These are phyloP conservation scores for Lactarius quietus DNA, from an alignment of 768 basidiomycete genomes.

Conservation along the genomic window DNA sequence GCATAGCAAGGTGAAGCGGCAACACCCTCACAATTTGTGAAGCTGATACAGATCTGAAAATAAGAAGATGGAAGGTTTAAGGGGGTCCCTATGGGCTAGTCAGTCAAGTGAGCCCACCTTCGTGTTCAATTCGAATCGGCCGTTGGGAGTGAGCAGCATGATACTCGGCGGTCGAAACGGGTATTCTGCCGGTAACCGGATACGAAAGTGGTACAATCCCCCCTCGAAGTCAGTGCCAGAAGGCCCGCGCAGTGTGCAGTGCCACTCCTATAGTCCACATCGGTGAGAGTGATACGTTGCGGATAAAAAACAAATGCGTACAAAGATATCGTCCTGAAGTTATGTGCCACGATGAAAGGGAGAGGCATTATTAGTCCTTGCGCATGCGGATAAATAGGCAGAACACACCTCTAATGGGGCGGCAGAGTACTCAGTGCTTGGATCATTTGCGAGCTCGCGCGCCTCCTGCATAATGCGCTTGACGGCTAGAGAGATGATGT, in stretches of 20 bases:
- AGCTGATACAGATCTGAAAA: slow-evolving; percentile 83
- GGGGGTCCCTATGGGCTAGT: neutral
- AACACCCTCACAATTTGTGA: slow-evolving; percentile 70
- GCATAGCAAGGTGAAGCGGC: slow-evolving; percentile 18
- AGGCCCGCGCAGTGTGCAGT: slow-evolving; percentile 93
- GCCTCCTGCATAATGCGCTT: slow-evolving; percentile 99
- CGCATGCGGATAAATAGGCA: neutral
- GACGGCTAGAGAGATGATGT: slow-evolving; percentile 51
- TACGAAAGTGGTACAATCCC: slow-evolving; percentile 94
- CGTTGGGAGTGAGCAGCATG: slow-evolving; percentile 94
- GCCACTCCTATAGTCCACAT: slow-evolving; percentile 68
- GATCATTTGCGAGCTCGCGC: slow-evolving; percentile 79
- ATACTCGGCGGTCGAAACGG: slow-evolving; percentile 96
- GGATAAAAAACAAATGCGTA: slow-evolving; percentile 38
- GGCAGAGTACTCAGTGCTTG: slow-evolving; percentile 83
- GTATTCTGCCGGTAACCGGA: slow-evolving; percentile 88
- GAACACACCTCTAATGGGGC: slow-evolving; percentile 65
- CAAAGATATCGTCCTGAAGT: slow-evolving; percentile 81
- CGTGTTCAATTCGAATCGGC: slow-evolving; percentile 94
- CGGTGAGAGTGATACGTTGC: neutral
- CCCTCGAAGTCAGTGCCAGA: slow-evolving; percentile 88
- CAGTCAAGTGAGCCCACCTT: slow-evolving; percentile 55
- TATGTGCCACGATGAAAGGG: neutral
- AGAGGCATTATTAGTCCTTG: neutral
- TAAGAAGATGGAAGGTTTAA: slow-evolving; percentile 13